Conservation (phyloP, 108 stramenopile genomes). For the Fragilaria crotonensis region DNA sequence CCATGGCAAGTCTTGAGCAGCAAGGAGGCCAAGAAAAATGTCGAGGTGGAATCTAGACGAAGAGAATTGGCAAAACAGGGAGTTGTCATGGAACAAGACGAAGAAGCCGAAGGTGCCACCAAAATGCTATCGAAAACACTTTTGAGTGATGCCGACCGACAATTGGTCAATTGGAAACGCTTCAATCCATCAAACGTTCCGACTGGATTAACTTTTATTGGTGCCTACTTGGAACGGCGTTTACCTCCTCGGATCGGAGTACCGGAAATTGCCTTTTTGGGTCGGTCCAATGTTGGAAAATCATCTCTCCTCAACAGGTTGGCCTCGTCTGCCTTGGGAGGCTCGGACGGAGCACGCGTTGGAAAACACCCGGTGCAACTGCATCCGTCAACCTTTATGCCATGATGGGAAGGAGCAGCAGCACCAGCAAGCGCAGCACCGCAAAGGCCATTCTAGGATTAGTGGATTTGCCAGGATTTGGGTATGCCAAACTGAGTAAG, state of each 20-base stretch:
- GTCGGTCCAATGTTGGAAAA: constrained; percentile 93
- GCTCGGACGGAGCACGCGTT: constrained; percentile 53
- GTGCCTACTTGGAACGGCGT: constrained; percentile 47
- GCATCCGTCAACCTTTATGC: constrained; percentile 77
- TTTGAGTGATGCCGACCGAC: constrained; percentile 37
- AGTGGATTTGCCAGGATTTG: constrained; percentile 93
- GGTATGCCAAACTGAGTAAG: constrained; percentile 88
- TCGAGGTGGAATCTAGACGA: constrained; percentile 51
- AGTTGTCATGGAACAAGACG: constrained; percentile 2
- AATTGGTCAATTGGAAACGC: constrained; percentile 65
- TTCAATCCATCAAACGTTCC: constrained; percentile 35
- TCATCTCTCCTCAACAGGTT: constrained; percentile 74
- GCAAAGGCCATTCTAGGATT: constrained; percentile 46
- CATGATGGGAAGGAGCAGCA: constrained; percentile 29
- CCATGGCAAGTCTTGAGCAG: constrained; percentile 75
- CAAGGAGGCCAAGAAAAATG: constrained; percentile 56
- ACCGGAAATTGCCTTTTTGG: constrained; percentile 89
- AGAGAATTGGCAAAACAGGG: constrained; percentile 28
- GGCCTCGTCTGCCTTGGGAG: constrained; percentile 5
- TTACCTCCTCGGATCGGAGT: constrained; percentile 67
- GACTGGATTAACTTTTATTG: constrained; percentile 43
- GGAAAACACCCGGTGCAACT: constrained; percentile 83
- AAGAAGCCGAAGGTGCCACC: constrained; percentile 11
- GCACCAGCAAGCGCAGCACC: constrained; percentile 13
- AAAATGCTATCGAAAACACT: constrained; percentile 17